A percentile compares a stretch with the other conserved stretches of the same genome.
Conservation (phyloP, 2,329 filamentous ascomycete species). For the Colletotrichum lini region DNA sequence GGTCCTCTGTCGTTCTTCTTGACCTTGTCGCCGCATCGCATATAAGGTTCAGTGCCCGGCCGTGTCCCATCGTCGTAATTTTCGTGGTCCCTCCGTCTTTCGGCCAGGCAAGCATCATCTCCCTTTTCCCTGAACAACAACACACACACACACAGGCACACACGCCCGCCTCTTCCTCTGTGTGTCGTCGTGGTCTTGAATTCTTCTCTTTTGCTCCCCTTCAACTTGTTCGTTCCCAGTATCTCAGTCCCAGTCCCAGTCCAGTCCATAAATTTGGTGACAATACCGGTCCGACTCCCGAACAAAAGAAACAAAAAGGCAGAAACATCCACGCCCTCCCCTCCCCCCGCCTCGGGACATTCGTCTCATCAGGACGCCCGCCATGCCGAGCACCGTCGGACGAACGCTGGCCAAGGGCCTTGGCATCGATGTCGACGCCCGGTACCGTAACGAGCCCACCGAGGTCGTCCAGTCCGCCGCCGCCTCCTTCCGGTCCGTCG, state of each 20-base stretch:
- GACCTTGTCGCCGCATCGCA: slow-evolving; percentile 9
- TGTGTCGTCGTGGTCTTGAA: not conserved
- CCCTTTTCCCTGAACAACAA: not conserved
- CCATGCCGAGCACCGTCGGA: slow-evolving; percentile 44
- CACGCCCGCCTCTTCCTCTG: not conserved
- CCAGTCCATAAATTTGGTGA: not conserved
- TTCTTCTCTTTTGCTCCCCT: not conserved
- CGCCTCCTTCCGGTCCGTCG: slow-evolving; percentile 43
- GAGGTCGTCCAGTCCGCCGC: slow-evolving; percentile 48
- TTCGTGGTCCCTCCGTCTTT: not conserved
- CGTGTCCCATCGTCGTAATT: not conserved
- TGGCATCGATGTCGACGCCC: slow-evolving; percentile 51
- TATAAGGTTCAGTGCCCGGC: slow-evolving; percentile 32
- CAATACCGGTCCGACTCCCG: not conserved
- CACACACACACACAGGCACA: no score
- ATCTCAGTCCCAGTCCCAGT: not conserved
- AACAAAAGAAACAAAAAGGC: not conserved
- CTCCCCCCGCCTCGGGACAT: not conserved
- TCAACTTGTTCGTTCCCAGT: not conserved
- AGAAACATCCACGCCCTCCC: no score
- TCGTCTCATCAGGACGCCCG: not conserved
- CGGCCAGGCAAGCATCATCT: slow-evolving; percentile 12
- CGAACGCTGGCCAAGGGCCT: slow-evolving; percentile 48
- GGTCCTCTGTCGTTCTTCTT: not conserved
- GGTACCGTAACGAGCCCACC: slow-evolving; percentile 46